Base-by-base conservation (phyloP, 2,329 filamentous ascomycete species). In the Fusarium citri region DNA sequence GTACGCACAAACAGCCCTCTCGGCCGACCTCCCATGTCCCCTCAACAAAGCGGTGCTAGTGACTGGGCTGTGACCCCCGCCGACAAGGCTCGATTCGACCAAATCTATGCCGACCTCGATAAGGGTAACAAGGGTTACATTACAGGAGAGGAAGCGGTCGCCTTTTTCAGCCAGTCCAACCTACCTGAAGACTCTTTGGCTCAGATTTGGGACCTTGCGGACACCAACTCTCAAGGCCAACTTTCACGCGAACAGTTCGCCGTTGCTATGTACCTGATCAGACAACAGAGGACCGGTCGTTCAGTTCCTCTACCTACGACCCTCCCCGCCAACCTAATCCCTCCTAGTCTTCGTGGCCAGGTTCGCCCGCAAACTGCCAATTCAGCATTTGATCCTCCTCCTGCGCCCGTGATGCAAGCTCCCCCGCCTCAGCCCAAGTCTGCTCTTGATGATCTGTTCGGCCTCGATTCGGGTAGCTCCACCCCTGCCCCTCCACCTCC, bases 171-270 rank as follows among this genome's bases (percentile, higher is more conserved):
- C 78, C 94, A 97, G 79, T 97, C 95, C 1, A 92, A 93, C 60
- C 86, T 99, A 16, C 89, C 93, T 1, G 95, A 98, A 77, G 95
- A 98, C 75, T 89, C 89, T 12, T 84, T 99, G 55, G 96, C 96
- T 30, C 93, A 97, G 74, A 97, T 99, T 69, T 99, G 96, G 96
- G 96, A 99, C 78, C 88, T 99, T 30, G 92, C 96, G 16, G 96
- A 99, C 80, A 94, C 98, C 80, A 94, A 93, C 76, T 96, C 94
- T 10, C 92, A 94, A 72, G 96, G 96, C 14, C 91, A 92, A 60
- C 84, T 99, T 59, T 94, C 87, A 48, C 89, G 89, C 73, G 96
- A 99, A 72, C 94, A 97, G 74, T 99, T 99, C 77, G 94, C 96
- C 0, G 94, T 99, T 48, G 95, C 96, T 55, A 98, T 99, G 94